A percentile compares a stretch with the other conserved stretches of the same genome.
Conservation (phyloP, 2,329 filamentous ascomycete genomes). For the Aspergillus caelatus region DNA sequence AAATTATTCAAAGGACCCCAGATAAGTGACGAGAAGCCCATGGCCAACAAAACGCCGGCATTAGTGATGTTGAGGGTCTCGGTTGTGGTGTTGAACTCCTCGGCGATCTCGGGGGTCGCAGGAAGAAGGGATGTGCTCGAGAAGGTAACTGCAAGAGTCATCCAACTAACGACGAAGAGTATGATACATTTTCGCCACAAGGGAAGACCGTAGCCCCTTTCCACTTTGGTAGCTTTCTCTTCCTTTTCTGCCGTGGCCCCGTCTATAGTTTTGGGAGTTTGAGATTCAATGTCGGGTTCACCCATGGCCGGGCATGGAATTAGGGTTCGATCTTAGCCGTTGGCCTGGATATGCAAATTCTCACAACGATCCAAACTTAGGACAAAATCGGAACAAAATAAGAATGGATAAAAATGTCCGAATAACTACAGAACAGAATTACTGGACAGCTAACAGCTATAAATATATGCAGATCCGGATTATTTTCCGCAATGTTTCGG, state of each 20-base stretch:
- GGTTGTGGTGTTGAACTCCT: slow-evolving; percentile 38
- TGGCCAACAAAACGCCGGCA: slow-evolving; percentile 40
- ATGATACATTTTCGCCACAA: slow-evolving; percentile 46
- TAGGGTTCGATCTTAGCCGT: neutral
- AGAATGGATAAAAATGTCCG: neutral
- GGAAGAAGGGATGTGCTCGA: slow-evolving; percentile 47
- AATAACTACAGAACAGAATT: neutral
- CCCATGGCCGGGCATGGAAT: slow-evolving; percentile 8
- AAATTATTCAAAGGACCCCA: slow-evolving; percentile 38
- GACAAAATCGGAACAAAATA: neutral
- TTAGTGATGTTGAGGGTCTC: slow-evolving; percentile 42
- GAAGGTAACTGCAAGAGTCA: slow-evolving; percentile 45
- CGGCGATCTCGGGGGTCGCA: slow-evolving; percentile 44
- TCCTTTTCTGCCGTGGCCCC: neutral
- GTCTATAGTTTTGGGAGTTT: neutral
- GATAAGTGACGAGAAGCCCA: slow-evolving; percentile 42
- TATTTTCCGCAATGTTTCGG: slow-evolving; percentile 19
- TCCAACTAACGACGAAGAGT: slow-evolving; percentile 46
- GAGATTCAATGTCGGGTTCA: slow-evolving; percentile 1
- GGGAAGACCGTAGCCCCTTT: slow-evolving; percentile 29
- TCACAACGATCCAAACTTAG: neutral
- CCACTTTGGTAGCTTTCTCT: slow-evolving; percentile 4
- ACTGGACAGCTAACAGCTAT: neutral
- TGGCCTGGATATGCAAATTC: neutral
- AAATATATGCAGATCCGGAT: slow-evolving; percentile 7